Percentiles rank a stretch among this genome's conserved stretches.
phyloP scores from a whole-genome alignment of 2,329 filamentous ascomycete genomes.

The Grosmannia serpens region DNA sequence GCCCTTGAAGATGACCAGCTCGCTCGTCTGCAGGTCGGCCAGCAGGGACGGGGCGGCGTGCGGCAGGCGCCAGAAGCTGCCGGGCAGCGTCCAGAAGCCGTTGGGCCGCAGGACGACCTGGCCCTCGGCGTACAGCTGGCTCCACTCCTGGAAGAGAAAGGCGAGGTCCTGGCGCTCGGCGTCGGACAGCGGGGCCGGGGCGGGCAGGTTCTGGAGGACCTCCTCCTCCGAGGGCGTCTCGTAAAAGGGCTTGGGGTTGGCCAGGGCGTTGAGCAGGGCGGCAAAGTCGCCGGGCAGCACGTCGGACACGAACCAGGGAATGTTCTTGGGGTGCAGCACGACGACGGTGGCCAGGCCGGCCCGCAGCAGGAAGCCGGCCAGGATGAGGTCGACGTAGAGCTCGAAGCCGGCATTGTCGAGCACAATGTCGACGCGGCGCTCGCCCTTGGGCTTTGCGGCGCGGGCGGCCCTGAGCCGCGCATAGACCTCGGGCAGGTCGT shows the following conservation, averaged over 20 bases:
- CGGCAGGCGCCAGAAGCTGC: slow-evolving; percentile 83
- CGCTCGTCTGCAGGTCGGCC: slow-evolving; percentile 68
- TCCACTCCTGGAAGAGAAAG: slow-evolving; percentile 79
- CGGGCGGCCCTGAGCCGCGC: slow-evolving; percentile 13
- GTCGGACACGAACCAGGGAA: slow-evolving; percentile 98
- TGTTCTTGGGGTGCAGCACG: slow-evolving; percentile 83
- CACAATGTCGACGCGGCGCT: slow-evolving; percentile 81
- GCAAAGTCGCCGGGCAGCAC: slow-evolving; percentile 79
- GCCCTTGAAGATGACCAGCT: slow-evolving; percentile 92
- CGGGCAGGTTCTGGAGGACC: slow-evolving; percentile 43
- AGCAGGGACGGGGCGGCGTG: slow-evolving; percentile 53
- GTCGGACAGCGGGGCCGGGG: slow-evolving; percentile 50
- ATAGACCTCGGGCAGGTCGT: slow-evolving; percentile 51
- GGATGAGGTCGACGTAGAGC: slow-evolving; percentile 85
- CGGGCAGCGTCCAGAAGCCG: slow-evolving; percentile 79
- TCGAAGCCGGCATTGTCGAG: slow-evolving; percentile 97
- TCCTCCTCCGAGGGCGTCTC: slow-evolving; percentile 57
- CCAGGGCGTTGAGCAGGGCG: slow-evolving; percentile 70
- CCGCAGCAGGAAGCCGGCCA: slow-evolving; percentile 81
- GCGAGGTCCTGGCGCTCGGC: slow-evolving; percentile 55
- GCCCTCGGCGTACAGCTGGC: slow-evolving; percentile 66
- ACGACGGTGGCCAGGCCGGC: slow-evolving; percentile 76
- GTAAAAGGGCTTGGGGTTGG: slow-evolving; percentile 69
- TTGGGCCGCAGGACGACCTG: slow-evolving; percentile 75
- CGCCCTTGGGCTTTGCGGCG: slow-evolving; percentile 18